Evolutionary conservation across 2,329 filamentous ascomycete genomes (phyloP), one percentile per base, ranked within the genome.

Genomic region (Dothistroma septosporum): DNA sequence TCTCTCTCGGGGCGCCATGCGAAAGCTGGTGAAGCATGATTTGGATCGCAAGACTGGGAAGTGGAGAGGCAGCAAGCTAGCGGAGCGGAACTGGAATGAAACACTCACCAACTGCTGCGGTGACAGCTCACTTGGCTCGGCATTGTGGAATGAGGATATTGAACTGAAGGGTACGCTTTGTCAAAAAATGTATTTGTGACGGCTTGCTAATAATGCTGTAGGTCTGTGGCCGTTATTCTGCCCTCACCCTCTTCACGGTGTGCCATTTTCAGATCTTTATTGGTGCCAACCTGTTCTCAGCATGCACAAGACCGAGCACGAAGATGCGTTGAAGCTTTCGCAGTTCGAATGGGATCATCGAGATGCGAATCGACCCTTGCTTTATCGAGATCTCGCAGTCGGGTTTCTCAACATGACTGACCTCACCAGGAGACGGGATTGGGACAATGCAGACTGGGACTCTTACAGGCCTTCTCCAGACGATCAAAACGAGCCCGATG

Each of bases 281-380:
- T 82, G 80, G 80, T 83, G 80, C 44, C 79, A 82, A 63, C 80
- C 80, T 1, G 76, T 78, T 1, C 66, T 82, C 59, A 81, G 77
- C 49, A 70, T 82, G 70, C 80, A 82, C 65, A 82, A 81, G 69
- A 76, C 78, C 1, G 70, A 69, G 28, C 74, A 78, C 0, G 73
- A 77, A 28, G 80, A 83, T 57, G 82, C 84, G 79, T 70, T 74
- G 10, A 73, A 75, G 0, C 69, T 84, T 16, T 82, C 80, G 76
- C 75, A 77, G 59, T 85, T 78, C 75, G 75, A 77, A 64, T 72
- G 75, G 59, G 73, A 70, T 57, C 66, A 75, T 32, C 72, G 71
- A 24, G 72, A 72, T 55, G 10, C 21, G 19, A 1, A 59, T 24
- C 62, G 64, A 12, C 68, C 69, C 8, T 46, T 71, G 5, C 58